phyloP scores from a whole-genome alignment of 2,329 filamentous ascomycete species.

The Capronia coronata region DNA sequence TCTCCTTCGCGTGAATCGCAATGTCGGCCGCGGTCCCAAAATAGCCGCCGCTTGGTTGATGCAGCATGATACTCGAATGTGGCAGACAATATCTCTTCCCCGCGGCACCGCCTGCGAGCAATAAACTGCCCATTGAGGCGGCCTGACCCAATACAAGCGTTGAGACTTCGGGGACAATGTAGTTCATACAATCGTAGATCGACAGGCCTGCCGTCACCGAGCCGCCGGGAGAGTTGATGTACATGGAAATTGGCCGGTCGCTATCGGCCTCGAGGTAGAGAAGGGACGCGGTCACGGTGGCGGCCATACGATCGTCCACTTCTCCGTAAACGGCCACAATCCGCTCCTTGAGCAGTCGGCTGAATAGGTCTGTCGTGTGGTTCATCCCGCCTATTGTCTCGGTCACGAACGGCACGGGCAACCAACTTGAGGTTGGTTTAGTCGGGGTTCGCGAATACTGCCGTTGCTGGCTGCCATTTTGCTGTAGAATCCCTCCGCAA shows the following conservation, averaged over 20 bases:
- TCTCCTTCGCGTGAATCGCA: constrained; percentile 94
- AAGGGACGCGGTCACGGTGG: constrained; percentile 90
- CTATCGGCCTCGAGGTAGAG: constrained; percentile 92
- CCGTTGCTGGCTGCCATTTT: constrained; percentile 1
- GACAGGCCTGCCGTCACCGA: constrained; percentile 80
- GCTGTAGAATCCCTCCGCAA: constrained; percentile 5
- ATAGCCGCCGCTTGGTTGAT: constrained; percentile 80
- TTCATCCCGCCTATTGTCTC: constrained; percentile 27
- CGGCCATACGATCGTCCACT: constrained; percentile 73
- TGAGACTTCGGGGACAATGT: constrained; percentile 85
- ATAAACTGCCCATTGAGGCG: constrained; percentile 85
- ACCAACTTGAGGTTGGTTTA: constrained; percentile 14
- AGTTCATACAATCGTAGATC: constrained; percentile 98
- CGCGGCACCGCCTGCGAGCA: constrained; percentile 77
- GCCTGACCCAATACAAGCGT: constrained; percentile 94
- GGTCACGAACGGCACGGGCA: constrained; percentile 28
- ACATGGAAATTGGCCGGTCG: constrained; percentile 88
- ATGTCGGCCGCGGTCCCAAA: constrained; percentile 70
- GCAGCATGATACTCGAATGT: constrained; percentile 92
- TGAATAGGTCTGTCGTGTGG: constrained; percentile 68
- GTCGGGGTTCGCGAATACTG: constrained; percentile 7
- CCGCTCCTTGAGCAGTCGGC: constrained; percentile 64
- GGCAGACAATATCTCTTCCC: constrained; percentile 84
- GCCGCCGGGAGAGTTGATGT: constrained; percentile 94
- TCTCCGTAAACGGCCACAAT: constrained; percentile 12